Evolutionary conservation across 2,329 filamentous ascomycete species (phyloP), one percentile per base, ranked within the genome.

Genomic region (Nemania sp.): DNA sequence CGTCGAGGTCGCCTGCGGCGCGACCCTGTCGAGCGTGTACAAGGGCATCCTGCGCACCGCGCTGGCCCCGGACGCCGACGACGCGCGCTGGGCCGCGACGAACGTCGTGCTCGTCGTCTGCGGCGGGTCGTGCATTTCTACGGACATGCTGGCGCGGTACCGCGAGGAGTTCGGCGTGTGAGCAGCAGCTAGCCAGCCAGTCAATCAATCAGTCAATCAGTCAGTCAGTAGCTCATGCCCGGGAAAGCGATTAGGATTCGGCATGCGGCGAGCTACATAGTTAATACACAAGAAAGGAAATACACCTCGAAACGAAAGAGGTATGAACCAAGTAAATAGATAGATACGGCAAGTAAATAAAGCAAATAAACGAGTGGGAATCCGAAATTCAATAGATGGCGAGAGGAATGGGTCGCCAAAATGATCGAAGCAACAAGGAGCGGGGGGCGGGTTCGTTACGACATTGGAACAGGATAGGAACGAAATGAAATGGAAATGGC

Each of bases 91-190:
- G 76, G 78, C 80, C 0, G 78, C 83, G 59, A 89, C 87, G 72
- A 91, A 90, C 65, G 84, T 97, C 5, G 92, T 97, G 1, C 79
- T 97, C 54, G 81, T 96, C 21, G 87, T 97, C 6, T 98, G 94
- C 71, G 94, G 94, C 46, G 90, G 90, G 4, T 87, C 83, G 20
- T 87, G 87, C 72, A 83, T 91, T 37, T 86, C 83, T 2, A 73
- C 89, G 60, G 81, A 84, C 37, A 82, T 87, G 70, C 76, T 92
- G 54, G 78, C 80, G 54, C 79, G 77, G 58, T 92, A 88, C 73
- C 78, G 79, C 64, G 76, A 80, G 66, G 74, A 72, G 65, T 86
- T 80, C 64, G 76, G 73, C 6, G 71, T 76, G 13, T 61, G 52
- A 61, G 51, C 6, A 2, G 15, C 4, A 39, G 11, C 12, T 11